Evolutionary conservation across 257 asterid species (phyloP), one percentile per base, ranked within the genome.

Genomic region (Vinca minor): DNA sequence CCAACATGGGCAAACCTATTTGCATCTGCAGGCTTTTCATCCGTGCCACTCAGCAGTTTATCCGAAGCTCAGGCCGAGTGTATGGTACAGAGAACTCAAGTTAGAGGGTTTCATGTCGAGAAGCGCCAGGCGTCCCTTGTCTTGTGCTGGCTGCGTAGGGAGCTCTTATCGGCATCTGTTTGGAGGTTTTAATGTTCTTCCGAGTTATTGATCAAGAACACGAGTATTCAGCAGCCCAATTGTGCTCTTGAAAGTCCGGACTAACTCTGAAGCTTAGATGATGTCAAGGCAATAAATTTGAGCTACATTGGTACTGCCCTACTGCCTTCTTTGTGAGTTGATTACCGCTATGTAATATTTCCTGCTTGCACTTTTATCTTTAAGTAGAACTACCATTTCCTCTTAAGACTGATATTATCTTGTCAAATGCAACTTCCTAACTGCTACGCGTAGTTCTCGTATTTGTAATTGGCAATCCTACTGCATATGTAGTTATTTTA

Each of bases 121-220:
- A 81, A 68, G 73, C 70, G 73, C 28, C 83, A 79, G 64, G 74
- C 76, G 0, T 76, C 83, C 13, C 80, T 84, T 10, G 69, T 75
- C 72, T 73, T 84, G 26, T 72, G 67, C 63, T 84, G 86, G 89
- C 77, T 81, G 67, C 73, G 39, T 15, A 65, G 70, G 17, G 83
- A 72, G 78, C 76, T 84, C 39, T 53, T 84, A 70, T 72, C 87
- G 8, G 79, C 74, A 48, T 64, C 79, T 7, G 68, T 74, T 57
- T 84, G 89, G 89, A 81, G 71, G 59, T 84, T 84, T 66, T 83
- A n/a, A n/a, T n/a, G n/a, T n/a, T n/a, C n/a, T n/a, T n/a, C n/a
- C n/a, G n/a, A n/a, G n/a, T n/a, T n/a, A n/a, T n/a, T n/a, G 53
- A 73, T 71, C 62, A 45, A 66, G 70, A 55, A 66, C n/a, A n/a